phyloP scores from a whole-genome alignment of 306 rosid species.

The Carpinus fangiana region DNA sequence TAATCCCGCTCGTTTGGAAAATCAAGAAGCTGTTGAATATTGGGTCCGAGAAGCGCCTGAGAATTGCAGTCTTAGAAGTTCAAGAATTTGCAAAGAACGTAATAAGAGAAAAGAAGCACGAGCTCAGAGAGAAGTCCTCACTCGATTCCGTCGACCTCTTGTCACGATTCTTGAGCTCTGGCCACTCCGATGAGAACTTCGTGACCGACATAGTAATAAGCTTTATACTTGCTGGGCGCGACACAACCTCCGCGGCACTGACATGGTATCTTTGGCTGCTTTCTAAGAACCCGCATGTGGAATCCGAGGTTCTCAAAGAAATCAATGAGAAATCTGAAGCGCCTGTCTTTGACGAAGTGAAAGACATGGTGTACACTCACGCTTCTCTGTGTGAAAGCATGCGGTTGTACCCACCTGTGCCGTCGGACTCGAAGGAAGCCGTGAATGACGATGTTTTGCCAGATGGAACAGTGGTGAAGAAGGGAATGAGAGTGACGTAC shows the following conservation, averaged over 20 bases:
- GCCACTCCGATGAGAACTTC: constrained; percentile 53
- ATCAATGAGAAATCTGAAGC: constrained; percentile 13
- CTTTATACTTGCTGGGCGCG: constrained; percentile 62
- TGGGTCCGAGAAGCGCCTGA: constrained; percentile 46
- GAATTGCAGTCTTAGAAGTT: constrained; percentile 32
- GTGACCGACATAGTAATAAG: constrained; percentile 57
- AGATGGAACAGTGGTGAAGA: constrained; percentile 59
- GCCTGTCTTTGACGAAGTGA: constrained; percentile 42
- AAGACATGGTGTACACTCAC: constrained; percentile 62
- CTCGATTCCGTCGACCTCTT: constrained; percentile 45
- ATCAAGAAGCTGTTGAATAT: constrained; percentile 32
- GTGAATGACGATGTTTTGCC: constrained; percentile 56
- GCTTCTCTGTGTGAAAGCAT: constrained; percentile 73
- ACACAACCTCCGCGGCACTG: constrained; percentile 59
- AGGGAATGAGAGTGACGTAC: constrained; percentile 57
- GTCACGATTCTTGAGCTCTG: constrained; percentile 52
- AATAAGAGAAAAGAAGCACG: constrained; percentile 43
- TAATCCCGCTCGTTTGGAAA: constrained; percentile 43
- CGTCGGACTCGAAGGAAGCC: constrained; percentile 42
- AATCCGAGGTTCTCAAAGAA: constrained; percentile 41
- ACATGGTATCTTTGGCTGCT: constrained; percentile 80
- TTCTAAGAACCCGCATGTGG: constrained; percentile 39
- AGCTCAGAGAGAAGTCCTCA: constrained; percentile 26
- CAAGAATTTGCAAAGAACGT: constrained; percentile 45
- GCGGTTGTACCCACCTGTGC: constrained; percentile 74